Conservation (phyloP, 2,329 filamentous ascomycete genomes). For the Emericellopsis cladophorae region DNA sequence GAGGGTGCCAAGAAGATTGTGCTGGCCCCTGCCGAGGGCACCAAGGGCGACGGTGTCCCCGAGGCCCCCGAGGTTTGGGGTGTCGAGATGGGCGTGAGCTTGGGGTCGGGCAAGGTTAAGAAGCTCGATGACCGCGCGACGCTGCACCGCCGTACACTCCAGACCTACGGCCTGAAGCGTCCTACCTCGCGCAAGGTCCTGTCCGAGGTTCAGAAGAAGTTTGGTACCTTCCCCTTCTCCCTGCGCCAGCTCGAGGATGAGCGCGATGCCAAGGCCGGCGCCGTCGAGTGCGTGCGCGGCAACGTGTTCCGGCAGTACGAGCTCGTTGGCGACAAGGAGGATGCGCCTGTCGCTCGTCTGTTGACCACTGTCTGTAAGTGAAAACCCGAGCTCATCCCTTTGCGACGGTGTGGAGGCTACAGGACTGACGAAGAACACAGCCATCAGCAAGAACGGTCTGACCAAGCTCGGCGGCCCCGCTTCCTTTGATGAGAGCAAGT, state of each 20-base stretch:
- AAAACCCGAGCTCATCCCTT: not conserved
- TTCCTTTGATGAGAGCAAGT: conserved; percentile 63
- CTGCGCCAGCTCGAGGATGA: conserved; percentile 94
- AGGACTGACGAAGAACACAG: conserved; percentile 28
- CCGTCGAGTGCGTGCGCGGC: conserved; percentile 89
- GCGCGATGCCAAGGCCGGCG: conserved; percentile 86
- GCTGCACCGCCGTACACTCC: conserved; percentile 82
- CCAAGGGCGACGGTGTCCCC: conserved; percentile 80
- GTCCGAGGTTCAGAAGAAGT: conserved; percentile 93
- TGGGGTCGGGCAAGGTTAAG: conserved; percentile 93
- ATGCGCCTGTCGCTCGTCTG: conserved; percentile 68
- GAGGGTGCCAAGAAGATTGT: conserved; percentile 98
- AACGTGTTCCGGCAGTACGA: conserved; percentile 94
- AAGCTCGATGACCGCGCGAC: conserved; percentile 76
- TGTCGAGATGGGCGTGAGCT: conserved; percentile 86
- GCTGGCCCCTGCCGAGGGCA: conserved; percentile 70
- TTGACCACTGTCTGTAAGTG: conserved; percentile 85
- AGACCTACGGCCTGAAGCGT: conserved; percentile 87
- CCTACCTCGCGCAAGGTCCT: conserved; percentile 85
- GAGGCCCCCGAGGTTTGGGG: conserved; percentile 94
- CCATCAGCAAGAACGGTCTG: conserved; percentile 95
- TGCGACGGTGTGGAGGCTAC: not conserved
- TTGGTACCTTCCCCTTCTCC: conserved; percentile 95
- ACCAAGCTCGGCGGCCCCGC: conserved; percentile 72
- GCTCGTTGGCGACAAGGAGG: conserved; percentile 87